phyloP scores from a whole-genome alignment of 345 rosid genomes.

The Microthlaspi erraticum region DNA sequence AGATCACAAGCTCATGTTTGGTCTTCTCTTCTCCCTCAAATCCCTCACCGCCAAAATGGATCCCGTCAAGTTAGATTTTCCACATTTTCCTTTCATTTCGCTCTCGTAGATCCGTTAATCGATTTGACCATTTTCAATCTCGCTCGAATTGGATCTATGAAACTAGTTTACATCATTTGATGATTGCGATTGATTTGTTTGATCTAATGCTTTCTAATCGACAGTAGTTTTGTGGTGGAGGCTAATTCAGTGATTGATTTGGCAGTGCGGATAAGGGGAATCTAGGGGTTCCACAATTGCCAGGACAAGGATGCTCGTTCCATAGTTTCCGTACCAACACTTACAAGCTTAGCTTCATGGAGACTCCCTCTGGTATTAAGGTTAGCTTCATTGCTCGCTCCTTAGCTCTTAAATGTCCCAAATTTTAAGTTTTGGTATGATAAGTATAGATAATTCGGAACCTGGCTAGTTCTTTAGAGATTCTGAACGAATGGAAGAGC shows the following conservation, averaged over 20 bases:
- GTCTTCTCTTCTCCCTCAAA: conserved; percentile 97
- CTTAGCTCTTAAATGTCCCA: not conserved
- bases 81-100: not conserved
- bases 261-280: conserved; percentile 75
- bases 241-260: conserved; percentile 7
- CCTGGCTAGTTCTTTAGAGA: not conserved
- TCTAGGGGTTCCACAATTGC: conserved; percentile 87
- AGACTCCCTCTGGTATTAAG: conserved; percentile 95
- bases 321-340: conserved; percentile 92
- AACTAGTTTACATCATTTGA: not conserved
- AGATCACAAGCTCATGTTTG: conserved; percentile 97
- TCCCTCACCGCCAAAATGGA: conserved; percentile 96
- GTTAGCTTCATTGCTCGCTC: conserved; percentile 42
- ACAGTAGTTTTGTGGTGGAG: not conserved
- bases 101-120: not conserved
- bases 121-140: conserved; percentile 5
- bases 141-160: not conserved
- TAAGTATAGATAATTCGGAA: not conserved
- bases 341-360: conserved; percentile 96
- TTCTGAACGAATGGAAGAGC: not conserved
- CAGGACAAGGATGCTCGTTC: conserved; percentile 96
- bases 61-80: conserved; percentile 64
- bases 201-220: not conserved
- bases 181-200: not conserved
- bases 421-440: not conserved